These are phyloP conservation scores for Vaccinium vitisidaea DNA, from an alignment of 148 eudicot species.

Conservation along the genomic window DNA sequence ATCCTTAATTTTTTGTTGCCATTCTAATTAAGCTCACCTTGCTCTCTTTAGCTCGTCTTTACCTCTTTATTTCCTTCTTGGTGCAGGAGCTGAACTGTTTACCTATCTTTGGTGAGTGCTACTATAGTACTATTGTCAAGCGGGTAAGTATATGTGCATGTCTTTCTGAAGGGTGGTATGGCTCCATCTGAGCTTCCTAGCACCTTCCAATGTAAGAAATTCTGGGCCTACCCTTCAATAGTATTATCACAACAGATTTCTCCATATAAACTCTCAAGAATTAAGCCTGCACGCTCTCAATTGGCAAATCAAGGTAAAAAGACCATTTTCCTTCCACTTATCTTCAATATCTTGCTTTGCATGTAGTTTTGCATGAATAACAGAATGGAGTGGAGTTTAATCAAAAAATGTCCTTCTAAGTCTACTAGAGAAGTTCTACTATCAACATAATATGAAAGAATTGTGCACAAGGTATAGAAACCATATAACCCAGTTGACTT, in stretches of 20 bases:
- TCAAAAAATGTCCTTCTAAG: not conserved
- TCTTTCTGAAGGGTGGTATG: not conserved
- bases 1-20: not conserved
- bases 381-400: not conserved
- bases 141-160: not conserved
- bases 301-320: not conserved
- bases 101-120: not conserved
- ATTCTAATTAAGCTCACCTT: not conserved
- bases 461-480: not conserved
- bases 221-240: not conserved
- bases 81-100: not conserved
- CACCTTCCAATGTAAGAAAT: not conserved
- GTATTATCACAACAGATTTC: not conserved
- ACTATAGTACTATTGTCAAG: not conserved
- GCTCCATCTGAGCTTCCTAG: constrained; percentile 10
- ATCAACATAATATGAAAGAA: not conserved
- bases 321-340: not conserved
- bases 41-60: not conserved
- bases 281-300: not conserved
- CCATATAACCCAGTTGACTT: not conserved
- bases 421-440: not conserved
- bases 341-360: not conserved
- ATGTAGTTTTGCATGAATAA: not conserved
- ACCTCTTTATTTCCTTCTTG: not conserved
- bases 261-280: not conserved